phyloP scores from a whole-genome alignment of 192 early-diverging fungal species.

The Lobosporangium transversale region DNA sequence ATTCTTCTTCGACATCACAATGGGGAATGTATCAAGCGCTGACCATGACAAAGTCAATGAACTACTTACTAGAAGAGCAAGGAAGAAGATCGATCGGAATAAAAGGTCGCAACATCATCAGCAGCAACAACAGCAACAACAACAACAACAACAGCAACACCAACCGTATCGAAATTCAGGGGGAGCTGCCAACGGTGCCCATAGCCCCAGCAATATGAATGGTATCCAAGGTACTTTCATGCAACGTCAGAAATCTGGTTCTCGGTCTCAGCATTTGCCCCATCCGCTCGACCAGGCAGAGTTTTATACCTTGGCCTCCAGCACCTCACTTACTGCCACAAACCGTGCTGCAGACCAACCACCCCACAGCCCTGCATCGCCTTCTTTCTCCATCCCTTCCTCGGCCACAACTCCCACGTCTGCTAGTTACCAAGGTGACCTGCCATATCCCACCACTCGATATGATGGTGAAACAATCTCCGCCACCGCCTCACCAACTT shows the following conservation, averaged over 20 bases:
- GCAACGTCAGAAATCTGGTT: slow-evolving; percentile 24
- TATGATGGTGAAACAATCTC: slow-evolving; percentile 15
- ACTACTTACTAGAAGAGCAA: slow-evolving; percentile 31
- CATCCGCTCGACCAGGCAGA: slow-evolving; percentile 34
- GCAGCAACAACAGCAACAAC: slow-evolving; percentile 21
- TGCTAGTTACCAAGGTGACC: slow-evolving; percentile 17
- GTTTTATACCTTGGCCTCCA: slow-evolving; percentile 11
- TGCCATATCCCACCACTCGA: slow-evolving; percentile 19
- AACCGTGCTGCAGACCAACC: slow-evolving; percentile 5
- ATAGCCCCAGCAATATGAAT: slow-evolving; percentile 6
- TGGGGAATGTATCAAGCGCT: slow-evolving; percentile 48
- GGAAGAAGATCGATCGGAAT: slow-evolving; percentile 14
- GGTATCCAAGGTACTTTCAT: slow-evolving; percentile 10
- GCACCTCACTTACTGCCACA: not conserved
- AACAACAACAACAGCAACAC: slow-evolving; percentile 25
- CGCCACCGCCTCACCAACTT: slow-evolving; percentile 6
- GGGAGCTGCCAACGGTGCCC: not conserved
- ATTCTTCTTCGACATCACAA: too few species aligned
- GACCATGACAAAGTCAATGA: slow-evolving; percentile 45
- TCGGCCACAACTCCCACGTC: slow-evolving; percentile 40
- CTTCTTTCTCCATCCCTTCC: slow-evolving; percentile 45
- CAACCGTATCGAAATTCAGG: not conserved
- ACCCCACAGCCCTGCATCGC: slow-evolving; percentile 29
- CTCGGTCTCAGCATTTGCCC: not conserved
- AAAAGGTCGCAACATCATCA: slow-evolving; percentile 26